These are phyloP conservation scores for Cynara cardunculus DNA, from an alignment of 129 eudicot species.

Conservation along the genomic window DNA sequence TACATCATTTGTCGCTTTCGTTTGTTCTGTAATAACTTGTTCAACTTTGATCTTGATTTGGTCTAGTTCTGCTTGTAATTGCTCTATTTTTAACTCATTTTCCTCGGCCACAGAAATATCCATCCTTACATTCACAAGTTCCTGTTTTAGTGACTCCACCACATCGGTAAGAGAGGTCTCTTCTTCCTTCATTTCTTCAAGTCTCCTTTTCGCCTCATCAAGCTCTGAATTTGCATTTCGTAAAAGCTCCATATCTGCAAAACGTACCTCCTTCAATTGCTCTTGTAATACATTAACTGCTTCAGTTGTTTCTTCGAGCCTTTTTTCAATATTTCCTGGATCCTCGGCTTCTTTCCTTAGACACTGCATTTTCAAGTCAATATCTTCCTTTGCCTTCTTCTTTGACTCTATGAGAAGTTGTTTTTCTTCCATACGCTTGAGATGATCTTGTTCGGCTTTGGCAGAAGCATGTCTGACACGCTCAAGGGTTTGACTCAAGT, in stretches of 20 bases:
- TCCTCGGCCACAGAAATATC: constrained; percentile 31
- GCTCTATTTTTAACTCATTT: constrained; percentile 38
- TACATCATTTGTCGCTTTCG: constrained; percentile 20
- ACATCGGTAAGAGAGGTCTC: constrained; percentile 30
- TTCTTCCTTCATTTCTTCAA: constrained; percentile 43
- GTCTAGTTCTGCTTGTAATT: constrained; percentile 40
- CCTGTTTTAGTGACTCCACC: constrained; percentile 42
- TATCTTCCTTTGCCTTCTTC: constrained; percentile 40
- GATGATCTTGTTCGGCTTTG: constrained; percentile 49
- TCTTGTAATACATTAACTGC: constrained; percentile 46
- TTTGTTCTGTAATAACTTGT: constrained; percentile 33
- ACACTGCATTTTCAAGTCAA: constrained; percentile 25
- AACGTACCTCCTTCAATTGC: constrained; percentile 43
- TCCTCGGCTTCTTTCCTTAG: constrained; percentile 30
- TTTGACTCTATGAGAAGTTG: constrained; percentile 25
- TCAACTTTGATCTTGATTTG: constrained; percentile 36
- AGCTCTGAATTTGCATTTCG: constrained; percentile 36
- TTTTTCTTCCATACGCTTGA: constrained; percentile 41
- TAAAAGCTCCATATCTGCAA: constrained; percentile 36
- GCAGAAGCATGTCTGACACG: constrained; percentile 44
- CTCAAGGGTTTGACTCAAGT: constrained; percentile 43
- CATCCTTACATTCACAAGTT: constrained; percentile 48
- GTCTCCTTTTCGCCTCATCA: constrained; percentile 39
- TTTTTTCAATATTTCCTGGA: constrained; percentile 30
- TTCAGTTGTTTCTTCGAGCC: constrained; percentile 50